phyloP scores from a whole-genome alignment of 2,329 filamentous ascomycete genomes.

The Chalara sp. region DNA sequence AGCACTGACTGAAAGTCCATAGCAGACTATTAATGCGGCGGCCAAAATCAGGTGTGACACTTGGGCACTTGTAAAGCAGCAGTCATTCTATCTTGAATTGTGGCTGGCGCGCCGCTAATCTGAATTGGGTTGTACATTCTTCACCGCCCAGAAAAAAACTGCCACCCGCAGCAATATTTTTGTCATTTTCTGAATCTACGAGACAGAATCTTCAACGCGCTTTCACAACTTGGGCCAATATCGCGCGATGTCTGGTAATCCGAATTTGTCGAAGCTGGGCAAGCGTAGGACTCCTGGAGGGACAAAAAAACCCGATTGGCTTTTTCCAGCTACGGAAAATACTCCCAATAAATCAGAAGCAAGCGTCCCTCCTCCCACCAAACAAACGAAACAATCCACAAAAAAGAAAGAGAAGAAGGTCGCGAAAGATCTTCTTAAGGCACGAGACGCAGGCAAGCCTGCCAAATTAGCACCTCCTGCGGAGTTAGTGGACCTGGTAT shows the following conservation, averaged over 20 bases:
- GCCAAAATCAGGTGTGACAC: no score
- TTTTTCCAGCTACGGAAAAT: slow-evolving; percentile 21
- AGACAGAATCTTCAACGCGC: no score
- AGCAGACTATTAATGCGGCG: no score
- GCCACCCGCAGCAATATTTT: no score
- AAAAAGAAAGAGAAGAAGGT: slow-evolving; percentile 23
- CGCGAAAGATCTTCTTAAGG: slow-evolving; percentile 22
- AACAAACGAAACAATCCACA: slow-evolving; percentile 11
- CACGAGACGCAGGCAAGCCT: slow-evolving; percentile 16
- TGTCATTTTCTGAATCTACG: no score
- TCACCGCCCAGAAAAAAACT: no score
- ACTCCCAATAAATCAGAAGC: background rate
- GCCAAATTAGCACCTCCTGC: slow-evolving; percentile 39
- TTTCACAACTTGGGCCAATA: no score
- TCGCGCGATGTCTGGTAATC: slow-evolving; percentile 20
- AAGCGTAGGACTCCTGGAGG: slow-evolving; percentile 20
- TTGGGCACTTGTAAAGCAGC: no score
- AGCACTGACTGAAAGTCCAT: no score
- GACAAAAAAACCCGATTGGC: slow-evolving; percentile 24
- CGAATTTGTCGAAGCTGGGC: slow-evolving; percentile 26
- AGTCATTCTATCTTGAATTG: no score
- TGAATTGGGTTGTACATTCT: no score
- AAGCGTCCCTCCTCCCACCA: background rate
- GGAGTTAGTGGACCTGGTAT: slow-evolving; percentile 59
- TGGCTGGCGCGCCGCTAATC: no score